Conservation (phyloP, 1,284 basidiomycete species). For the Laetiporus sulphureus region DNA sequence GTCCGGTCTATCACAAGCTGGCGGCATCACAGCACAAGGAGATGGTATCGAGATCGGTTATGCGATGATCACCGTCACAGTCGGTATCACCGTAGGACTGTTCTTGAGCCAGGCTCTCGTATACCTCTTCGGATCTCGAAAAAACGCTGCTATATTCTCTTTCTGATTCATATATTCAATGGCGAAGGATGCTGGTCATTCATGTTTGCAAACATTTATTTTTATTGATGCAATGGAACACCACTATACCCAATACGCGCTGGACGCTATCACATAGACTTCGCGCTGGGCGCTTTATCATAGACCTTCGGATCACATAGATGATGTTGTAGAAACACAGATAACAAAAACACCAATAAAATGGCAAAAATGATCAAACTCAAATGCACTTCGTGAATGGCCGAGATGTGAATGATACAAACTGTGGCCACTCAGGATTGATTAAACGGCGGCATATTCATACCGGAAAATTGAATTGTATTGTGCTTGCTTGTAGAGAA, state of each 20-base stretch:
- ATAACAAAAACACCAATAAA: not conserved
- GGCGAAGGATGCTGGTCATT: too few relatives aligned
- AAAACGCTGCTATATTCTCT: constrained; percentile 79
- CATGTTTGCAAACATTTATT: too few relatives aligned
- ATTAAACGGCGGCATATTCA: not conserved
- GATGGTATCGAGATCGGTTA: constrained; percentile 65
- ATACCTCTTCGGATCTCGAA: constrained; percentile 80
- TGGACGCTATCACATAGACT: not conserved
- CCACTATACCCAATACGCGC: too few relatives aligned
- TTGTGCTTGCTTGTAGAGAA: too few relatives aligned
- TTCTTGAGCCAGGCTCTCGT: constrained; percentile 85
- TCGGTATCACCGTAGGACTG: constrained; percentile 84
- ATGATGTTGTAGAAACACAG: not conserved
- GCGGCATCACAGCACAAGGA: constrained; percentile 65
- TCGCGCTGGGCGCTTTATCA: too few relatives aligned
- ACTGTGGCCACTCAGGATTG: not conserved
- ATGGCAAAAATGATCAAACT: not conserved
- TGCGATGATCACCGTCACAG: constrained; percentile 84
- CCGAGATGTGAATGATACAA: not conserved
- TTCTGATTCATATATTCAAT: constrained; percentile 37
- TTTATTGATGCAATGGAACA: too few relatives aligned
- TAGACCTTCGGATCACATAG: not conserved
- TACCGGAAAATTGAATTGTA: too few relatives aligned
- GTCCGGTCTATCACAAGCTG: constrained; percentile 83
- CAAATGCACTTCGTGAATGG: not conserved